These are phyloP conservation scores for Breviolum minutum DNA, from an alignment of 73 alveolate species.

Conservation along the genomic window DNA sequence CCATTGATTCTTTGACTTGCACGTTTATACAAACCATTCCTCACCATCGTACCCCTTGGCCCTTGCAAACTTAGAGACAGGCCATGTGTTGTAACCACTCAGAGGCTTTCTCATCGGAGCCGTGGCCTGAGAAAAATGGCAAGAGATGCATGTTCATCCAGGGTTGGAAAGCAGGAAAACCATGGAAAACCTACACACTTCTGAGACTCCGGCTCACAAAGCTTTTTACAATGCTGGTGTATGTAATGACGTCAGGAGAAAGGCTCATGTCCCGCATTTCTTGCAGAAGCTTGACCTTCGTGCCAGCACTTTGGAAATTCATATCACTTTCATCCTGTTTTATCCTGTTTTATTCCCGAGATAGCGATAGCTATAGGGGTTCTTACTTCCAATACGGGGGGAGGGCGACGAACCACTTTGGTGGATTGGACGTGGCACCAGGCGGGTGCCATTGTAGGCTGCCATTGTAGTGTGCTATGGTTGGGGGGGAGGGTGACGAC, in stretches of 20 bases:
- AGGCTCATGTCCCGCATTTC: constrained; percentile 9
- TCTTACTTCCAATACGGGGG: too few relatives aligned
- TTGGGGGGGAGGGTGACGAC: too few relatives aligned
- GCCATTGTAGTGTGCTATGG: too few relatives aligned
- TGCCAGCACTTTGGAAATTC: neutral
- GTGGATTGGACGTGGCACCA: too few relatives aligned
- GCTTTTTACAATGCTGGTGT: constrained; percentile 53
- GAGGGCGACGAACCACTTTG: too few relatives aligned
- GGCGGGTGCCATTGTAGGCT: too few relatives aligned
- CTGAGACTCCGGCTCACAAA: neutral
- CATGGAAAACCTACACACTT: neutral
- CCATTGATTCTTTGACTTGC: neutral
- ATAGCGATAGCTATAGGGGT: too few relatives aligned
- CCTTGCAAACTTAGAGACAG: neutral
- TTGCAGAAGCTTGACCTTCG: neutral
- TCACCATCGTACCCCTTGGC: too few relatives aligned
- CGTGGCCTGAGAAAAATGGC: neutral
- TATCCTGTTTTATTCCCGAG: neutral
- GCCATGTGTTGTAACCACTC: constrained; percentile 65
- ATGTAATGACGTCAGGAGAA: constrained; percentile 43
- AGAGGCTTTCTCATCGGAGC: neutral
- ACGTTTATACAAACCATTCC: too few relatives aligned
- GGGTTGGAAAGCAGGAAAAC: neutral
- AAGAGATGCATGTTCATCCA: neutral
- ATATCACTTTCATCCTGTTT: neutral